Conservation (phyloP, 2,329 filamentous ascomycete species). For the Xylariaceae sp. region DNA sequence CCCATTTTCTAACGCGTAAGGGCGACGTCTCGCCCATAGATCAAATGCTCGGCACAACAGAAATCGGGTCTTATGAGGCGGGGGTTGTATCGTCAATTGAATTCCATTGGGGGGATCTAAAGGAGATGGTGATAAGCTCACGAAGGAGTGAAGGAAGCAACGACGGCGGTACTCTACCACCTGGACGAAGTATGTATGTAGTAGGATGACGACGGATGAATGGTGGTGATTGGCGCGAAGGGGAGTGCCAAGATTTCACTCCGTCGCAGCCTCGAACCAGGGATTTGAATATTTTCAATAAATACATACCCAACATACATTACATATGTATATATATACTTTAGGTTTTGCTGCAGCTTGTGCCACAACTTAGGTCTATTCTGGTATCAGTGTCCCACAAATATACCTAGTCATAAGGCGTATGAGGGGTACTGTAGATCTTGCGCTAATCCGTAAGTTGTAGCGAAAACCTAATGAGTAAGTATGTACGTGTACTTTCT, state of each 20-base stretch:
- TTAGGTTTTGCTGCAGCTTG: background rate
- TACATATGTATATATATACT: too few species aligned
- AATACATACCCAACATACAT: too few species aligned
- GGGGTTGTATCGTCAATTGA: slow-evolving; percentile 18
- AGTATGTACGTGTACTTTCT: too few species aligned
- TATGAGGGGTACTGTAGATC: background rate
- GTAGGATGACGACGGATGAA: slow-evolving; percentile 26
- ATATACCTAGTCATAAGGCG: background rate
- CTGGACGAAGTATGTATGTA: slow-evolving; percentile 9
- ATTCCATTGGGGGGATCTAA: background rate
- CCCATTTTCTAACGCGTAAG: slow-evolving; percentile 34
- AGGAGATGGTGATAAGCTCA: slow-evolving; percentile 22
- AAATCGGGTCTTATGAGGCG: background rate
- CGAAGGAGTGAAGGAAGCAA: slow-evolving; percentile 13
- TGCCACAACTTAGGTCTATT: background rate
- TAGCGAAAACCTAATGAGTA: too few species aligned
- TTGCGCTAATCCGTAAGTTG: background rate
- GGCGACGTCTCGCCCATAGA: slow-evolving; percentile 35
- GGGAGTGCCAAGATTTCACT: slow-evolving; percentile 12
- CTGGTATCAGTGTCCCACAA: background rate
- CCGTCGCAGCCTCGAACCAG: slow-evolving; percentile 15
- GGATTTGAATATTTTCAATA: background rate
- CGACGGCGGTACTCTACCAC: slow-evolving; percentile 12
- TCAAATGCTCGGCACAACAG: slow-evolving; percentile 5
- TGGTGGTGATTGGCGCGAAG: slow-evolving; percentile 18